Conservation (phyloP, 129 eudicot genomes). For the Ambrosia trifida region DNA sequence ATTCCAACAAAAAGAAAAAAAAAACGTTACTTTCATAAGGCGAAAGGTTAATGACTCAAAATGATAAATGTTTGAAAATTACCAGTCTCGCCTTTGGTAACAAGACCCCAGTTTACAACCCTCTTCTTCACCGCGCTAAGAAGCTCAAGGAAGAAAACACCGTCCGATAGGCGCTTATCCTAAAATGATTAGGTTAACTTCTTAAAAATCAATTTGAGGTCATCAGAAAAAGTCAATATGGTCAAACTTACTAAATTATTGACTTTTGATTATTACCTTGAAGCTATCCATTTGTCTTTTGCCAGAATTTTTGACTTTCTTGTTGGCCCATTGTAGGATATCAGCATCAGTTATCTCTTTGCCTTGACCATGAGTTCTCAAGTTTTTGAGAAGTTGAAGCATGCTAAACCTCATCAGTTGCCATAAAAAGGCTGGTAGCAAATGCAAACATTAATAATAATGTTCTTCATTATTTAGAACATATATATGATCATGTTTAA, state of each 20-base stretch:
- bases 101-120: constrained; percentile 95
- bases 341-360: constrained; percentile 84
- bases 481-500: constrained; percentile 4
- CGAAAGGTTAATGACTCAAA: background rate
- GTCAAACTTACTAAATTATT: background rate
- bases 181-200: constrained; percentile 21
- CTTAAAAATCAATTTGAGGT: too few species aligned
- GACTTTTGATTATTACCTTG: constrained; percentile 45
- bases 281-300: constrained; percentile 83
- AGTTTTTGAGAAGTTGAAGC: constrained; percentile 80
- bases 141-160: constrained; percentile 87
- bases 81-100: constrained; percentile 86
- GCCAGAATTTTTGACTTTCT: constrained; percentile 63
- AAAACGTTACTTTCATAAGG: background rate
- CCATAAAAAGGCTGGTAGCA: constrained; percentile 80
- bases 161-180: constrained; percentile 78
- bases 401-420: constrained; percentile 86
- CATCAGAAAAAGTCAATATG: background rate
- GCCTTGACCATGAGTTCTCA: constrained; percentile 82
- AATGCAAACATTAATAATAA: constrained; percentile 11
- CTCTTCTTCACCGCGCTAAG: constrained; percentile 85
- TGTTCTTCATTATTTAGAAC: background rate
- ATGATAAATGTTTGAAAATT: constrained; percentile 20
- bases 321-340: constrained; percentile 89
- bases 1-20: constrained; percentile 2